phyloP scores from a whole-genome alignment of 805 yeast genomes.

The Starmerella powellii region DNA sequence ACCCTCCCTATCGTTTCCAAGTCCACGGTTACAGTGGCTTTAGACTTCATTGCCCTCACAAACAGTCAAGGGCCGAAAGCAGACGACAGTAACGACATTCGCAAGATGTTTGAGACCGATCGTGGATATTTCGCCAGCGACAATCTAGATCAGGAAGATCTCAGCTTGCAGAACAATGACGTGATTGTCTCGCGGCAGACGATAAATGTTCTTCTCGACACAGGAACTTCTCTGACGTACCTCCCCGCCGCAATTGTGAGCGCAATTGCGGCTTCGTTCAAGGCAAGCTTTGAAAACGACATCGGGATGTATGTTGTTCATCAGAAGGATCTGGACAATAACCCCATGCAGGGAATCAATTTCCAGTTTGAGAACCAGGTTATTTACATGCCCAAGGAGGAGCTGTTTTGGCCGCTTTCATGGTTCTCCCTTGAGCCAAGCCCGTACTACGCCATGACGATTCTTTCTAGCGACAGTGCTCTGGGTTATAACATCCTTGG shows the following conservation, averaged over 20 bases:
- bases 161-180: conserved; percentile 6
- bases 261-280: conserved; percentile 30
- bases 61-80: conserved; percentile 8
- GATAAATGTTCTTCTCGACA: conserved; percentile 38
- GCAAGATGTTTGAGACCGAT: not conserved
- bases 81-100: not conserved
- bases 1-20: conserved; percentile 34
- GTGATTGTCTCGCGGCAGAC: conserved; percentile 15
- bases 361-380: conserved; percentile 43
- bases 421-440: conserved; percentile 22
- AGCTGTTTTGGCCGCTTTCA: conserved; percentile 28
- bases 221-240: conserved; percentile 44
- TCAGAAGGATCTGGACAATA: conserved; percentile 26
- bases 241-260: conserved; percentile 33
- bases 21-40: conserved; percentile 20
- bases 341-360: conserved; percentile 25
- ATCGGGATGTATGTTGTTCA: conserved; percentile 35
- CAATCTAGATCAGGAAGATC: not conserved
- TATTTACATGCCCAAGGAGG: conserved; percentile 37
- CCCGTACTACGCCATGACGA: conserved; percentile 25
- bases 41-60: conserved; percentile 19
- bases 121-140: conserved; percentile 2
- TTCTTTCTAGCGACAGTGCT: conserved; percentile 23
- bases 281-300: conserved; percentile 32
- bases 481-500: conserved; percentile 38